A percentile compares a stretch with the other conserved stretches of the same genome.
These are phyloP conservation scores for Macrophomina phaseolina DNA, from an alignment of 2,329 filamentous ascomycete genomes.

Conservation along the genomic window DNA sequence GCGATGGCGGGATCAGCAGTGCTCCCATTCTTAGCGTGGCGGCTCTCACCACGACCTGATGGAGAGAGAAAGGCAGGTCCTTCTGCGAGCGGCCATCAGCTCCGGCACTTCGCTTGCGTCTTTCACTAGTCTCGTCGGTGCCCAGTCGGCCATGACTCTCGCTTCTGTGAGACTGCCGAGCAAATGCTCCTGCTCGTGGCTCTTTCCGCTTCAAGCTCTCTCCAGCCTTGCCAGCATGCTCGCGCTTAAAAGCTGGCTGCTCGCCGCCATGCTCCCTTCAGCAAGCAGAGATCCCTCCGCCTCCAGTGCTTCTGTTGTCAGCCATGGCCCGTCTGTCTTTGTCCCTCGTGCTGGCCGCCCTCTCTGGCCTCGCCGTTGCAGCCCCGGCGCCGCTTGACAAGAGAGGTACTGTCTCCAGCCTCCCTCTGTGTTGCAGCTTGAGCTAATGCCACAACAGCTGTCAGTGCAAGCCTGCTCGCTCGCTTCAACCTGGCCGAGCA, in stretches of 20 bases:
- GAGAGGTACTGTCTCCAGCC: conserved; percentile 5
- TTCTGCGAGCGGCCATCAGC: not conserved
- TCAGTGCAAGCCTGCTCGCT: conserved; percentile 22
- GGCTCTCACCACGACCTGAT: conserved; percentile 10
- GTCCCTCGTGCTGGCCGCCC: not conserved
- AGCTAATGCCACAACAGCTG: conserved; percentile 13
- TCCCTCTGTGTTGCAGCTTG: not conserved
- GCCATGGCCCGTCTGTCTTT: conserved; percentile 17
- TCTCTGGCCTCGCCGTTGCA: not conserved
- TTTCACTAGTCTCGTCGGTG: conserved; percentile 3
- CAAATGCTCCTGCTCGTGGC: not conserved
- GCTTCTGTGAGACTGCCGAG: conserved; percentile 1
- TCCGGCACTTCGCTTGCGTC: not conserved
- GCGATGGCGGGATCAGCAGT: not conserved
- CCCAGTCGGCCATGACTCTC: not conserved
- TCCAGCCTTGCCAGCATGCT: not conserved
- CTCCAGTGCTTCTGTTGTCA: not conserved
- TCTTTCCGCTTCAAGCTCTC: not conserved
- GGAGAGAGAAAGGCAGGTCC: conserved; percentile 13
- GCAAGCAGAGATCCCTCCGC: not conserved
- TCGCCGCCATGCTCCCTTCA: not conserved
- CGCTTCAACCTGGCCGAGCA: conserved; percentile 38
- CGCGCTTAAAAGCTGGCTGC: conserved; percentile 9
- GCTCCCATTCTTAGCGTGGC: not conserved
- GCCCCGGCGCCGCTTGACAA: conserved; percentile 12